phyloP scores from a whole-genome alignment of 1,139 yeast genomes.

The Lodderomyces oxycetoniae region DNA sequence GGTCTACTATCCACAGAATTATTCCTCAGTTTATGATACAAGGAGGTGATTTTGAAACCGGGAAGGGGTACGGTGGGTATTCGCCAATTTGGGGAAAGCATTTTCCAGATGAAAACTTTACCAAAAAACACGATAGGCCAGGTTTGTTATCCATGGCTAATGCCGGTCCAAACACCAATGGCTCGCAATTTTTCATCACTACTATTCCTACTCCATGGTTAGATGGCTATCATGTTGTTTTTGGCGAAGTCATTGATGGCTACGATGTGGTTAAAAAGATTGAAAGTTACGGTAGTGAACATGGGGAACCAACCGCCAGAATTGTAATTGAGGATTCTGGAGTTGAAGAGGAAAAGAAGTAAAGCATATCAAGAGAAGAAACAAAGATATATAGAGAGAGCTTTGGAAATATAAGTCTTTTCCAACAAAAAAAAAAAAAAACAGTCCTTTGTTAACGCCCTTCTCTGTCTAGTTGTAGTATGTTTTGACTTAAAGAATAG shows the following conservation, averaged over 20 bases:
- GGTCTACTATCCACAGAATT: slow-evolving; percentile 53
- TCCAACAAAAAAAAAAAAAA: too few relatives aligned
- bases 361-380: not conserved
- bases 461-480: too few relatives aligned
- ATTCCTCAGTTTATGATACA: slow-evolving; percentile 43
- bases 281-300: slow-evolving; percentile 30
- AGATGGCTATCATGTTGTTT: slow-evolving; percentile 40
- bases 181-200: slow-evolving; percentile 41
- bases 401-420: too few relatives aligned
- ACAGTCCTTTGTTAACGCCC: too few relatives aligned
- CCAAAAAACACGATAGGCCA: slow-evolving; percentile 29
- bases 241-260: slow-evolving; percentile 41
- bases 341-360: slow-evolving; percentile 8
- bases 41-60: slow-evolving; percentile 42
- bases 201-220: slow-evolving; percentile 43
- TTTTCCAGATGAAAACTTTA: slow-evolving; percentile 38
- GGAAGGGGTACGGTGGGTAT: slow-evolving; percentile 39
- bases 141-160: slow-evolving; percentile 43
- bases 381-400: not conserved
- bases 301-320: slow-evolving; percentile 25
- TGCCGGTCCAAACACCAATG: slow-evolving; percentile 42
- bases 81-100: slow-evolving; percentile 34
- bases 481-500: too few relatives aligned
- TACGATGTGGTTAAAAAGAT: slow-evolving; percentile 36
- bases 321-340: slow-evolving; percentile 40